Conservation (phyloP, 2,329 filamentous ascomycete genomes). For the Cladosporium phlei region DNA sequence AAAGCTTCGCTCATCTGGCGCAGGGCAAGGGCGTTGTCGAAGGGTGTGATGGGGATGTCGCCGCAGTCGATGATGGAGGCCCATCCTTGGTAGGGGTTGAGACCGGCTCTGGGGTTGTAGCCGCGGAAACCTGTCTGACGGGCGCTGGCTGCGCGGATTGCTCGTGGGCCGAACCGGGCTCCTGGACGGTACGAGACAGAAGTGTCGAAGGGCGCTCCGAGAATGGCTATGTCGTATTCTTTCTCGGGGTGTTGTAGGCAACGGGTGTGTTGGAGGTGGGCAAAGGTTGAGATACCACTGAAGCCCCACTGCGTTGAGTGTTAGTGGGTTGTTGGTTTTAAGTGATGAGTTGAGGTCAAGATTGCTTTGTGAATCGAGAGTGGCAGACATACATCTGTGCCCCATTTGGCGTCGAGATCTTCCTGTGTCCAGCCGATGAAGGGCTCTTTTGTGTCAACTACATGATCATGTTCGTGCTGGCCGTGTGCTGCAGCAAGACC, state of each 20-base stretch:
- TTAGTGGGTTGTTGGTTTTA: not conserved
- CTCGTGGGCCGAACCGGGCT: slow-evolving; percentile 75
- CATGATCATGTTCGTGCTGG: not conserved
- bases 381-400: slow-evolving; percentile 23
- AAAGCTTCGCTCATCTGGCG: slow-evolving; percentile 81
- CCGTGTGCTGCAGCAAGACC: slow-evolving; percentile 1
- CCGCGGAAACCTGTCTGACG: slow-evolving; percentile 67
- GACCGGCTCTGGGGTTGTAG: slow-evolving; percentile 73
- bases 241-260: slow-evolving; percentile 45
- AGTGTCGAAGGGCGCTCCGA: slow-evolving; percentile 49
- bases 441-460: slow-evolving; percentile 15
- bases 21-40: slow-evolving; percentile 78
- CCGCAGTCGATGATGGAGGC: slow-evolving; percentile 81
- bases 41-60: slow-evolving; percentile 80
- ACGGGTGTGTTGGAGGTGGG: slow-evolving; percentile 44
- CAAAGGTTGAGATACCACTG: slow-evolving; percentile 34
- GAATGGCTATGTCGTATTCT: slow-evolving; percentile 45
- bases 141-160: slow-evolving; percentile 77
- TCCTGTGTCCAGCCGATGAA: slow-evolving; percentile 25
- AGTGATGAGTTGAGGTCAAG: not conserved
- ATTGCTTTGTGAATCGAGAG: no score
- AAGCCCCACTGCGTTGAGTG: slow-evolving; percentile 32
- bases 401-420: slow-evolving; percentile 28
- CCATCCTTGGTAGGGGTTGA: slow-evolving; percentile 82
- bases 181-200: slow-evolving; percentile 44